Evolutionary conservation across 495 filamentous ascomycete genomes (phyloP).

Genomic region (Aspergillus nanangensis): DNA sequence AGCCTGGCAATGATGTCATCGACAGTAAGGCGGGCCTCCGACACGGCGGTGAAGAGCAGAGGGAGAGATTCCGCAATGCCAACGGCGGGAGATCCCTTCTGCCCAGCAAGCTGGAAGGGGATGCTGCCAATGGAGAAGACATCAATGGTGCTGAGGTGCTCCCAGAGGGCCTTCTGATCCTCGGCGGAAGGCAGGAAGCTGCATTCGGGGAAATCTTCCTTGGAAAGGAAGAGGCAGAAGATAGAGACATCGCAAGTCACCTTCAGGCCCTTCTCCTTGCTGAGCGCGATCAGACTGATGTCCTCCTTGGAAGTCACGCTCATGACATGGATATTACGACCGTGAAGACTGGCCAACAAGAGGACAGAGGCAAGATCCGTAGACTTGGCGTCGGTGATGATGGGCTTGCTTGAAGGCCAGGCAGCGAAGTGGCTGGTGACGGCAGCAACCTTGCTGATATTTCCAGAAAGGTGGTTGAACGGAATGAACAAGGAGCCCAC

Average conservation of each 20-base stretch:
- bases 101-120: slow-evolving; percentile 70
- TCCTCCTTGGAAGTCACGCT: slow-evolving; percentile 80
- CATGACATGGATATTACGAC: slow-evolving; percentile 78
- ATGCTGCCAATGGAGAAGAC: slow-evolving; percentile 81
- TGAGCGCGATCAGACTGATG: slow-evolving; percentile 71
- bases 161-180: slow-evolving; percentile 77
- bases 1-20: slow-evolving; percentile 68
- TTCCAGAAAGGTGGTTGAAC: slow-evolving; percentile 81
- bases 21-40: slow-evolving; percentile 68
- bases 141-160: slow-evolving; percentile 72
- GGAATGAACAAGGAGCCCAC: slow-evolving; percentile 84
- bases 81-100: slow-evolving; percentile 52
- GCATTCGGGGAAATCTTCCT: slow-evolving; percentile 68
- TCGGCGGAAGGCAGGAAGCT: slow-evolving; percentile 60
- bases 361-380: slow-evolving; percentile 79
- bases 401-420: slow-evolving; percentile 78
- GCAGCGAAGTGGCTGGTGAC: slow-evolving; percentile 77
- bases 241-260: slow-evolving; percentile 84
- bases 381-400: slow-evolving; percentile 81
- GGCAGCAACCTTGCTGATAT: slow-evolving; percentile 81
- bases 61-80: slow-evolving; percentile 77
- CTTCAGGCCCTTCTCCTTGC: slow-evolving; percentile 77
- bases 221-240: slow-evolving; percentile 75
- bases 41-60: slow-evolving; percentile 71
- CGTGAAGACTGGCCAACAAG: slow-evolving; percentile 76